These are phyloP conservation scores for Arthonia radiata DNA, from an alignment of 495 filamentous ascomycete species.

Conservation along the genomic window DNA sequence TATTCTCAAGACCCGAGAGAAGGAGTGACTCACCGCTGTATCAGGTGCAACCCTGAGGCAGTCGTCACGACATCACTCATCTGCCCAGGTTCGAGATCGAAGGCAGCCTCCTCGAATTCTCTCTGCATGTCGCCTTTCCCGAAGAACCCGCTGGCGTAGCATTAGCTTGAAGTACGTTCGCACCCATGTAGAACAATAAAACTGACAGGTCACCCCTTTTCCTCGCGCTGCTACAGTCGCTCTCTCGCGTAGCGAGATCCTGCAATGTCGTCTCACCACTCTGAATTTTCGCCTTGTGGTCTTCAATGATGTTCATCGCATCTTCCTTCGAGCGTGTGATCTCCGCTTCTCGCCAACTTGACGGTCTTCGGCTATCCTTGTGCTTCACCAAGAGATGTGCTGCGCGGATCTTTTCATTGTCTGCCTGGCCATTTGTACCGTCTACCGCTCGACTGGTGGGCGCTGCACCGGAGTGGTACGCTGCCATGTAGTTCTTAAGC, in stretches of 20 bases:
- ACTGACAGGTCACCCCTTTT: conserved; percentile 77
- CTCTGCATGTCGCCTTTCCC: conserved; percentile 91
- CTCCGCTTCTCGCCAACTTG: conserved; percentile 71
- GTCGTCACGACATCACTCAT: conserved; percentile 72
- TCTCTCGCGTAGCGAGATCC: conserved; percentile 66
- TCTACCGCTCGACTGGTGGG: too few species aligned
- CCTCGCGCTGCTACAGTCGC: conserved; percentile 80
- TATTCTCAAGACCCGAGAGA: too few species aligned
- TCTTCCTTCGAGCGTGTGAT: conserved; percentile 79
- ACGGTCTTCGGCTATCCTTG: conserved; percentile 55
- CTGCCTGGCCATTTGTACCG: conserved; percentile 18
- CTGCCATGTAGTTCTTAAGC: conserved; percentile 79
- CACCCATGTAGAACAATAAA: neutral
- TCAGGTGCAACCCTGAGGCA: conserved; percentile 85
- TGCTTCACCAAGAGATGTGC: conserved; percentile 90
- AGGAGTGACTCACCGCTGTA: conserved; percentile 59
- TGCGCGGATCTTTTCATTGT: conserved; percentile 71
- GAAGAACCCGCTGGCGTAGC: conserved; percentile 48
- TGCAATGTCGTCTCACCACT: conserved; percentile 40
- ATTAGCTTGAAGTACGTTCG: neutral
- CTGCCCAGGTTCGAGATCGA: conserved; percentile 61
- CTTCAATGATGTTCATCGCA: conserved; percentile 49
- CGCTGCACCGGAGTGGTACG: conserved; percentile 51
- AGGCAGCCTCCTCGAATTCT: conserved; percentile 91
- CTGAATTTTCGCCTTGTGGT: conserved; percentile 47